Percentiles rank a stretch among this genome's conserved stretches.
phyloP scores from a whole-genome alignment of 164 flowering plant genomes.

The Berberis thunbergii region DNA sequence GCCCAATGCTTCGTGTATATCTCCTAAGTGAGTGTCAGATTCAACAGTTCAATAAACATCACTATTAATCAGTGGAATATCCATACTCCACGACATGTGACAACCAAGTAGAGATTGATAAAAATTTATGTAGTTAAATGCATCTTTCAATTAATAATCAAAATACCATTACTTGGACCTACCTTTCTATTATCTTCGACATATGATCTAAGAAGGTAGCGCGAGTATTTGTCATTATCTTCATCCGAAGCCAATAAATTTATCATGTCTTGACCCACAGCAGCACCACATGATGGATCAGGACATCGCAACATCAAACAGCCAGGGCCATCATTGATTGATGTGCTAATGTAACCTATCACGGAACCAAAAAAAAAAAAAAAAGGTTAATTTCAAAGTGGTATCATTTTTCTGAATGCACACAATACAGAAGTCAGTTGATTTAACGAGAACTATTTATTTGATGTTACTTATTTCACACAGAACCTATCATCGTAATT shows the following conservation, averaged over 20 bases:
- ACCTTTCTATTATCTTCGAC: conserved; percentile 87
- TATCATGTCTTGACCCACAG: conserved; percentile 55
- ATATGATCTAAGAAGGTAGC: conserved; percentile 75
- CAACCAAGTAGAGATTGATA: too few species aligned
- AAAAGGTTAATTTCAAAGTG: neutral
- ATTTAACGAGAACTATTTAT: too few species aligned
- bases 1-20: too few species aligned
- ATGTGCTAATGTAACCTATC: conserved; percentile 63
- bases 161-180: neutral
- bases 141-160: neutral
- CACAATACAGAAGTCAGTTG: too few species aligned
- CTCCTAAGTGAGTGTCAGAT: too few species aligned
- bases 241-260: conserved; percentile 45
- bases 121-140: too few species aligned
- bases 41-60: too few species aligned
- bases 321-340: conserved; percentile 93
- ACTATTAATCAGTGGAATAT: too few species aligned
- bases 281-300: neutral
- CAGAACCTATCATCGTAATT: too few species aligned
- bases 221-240: conserved; percentile 62
- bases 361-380: neutral
- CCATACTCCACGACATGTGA: too few species aligned
- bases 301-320: neutral
- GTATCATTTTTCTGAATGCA: neutral
- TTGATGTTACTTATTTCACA: too few species aligned